A percentile compares a stretch with the other conserved stretches of the same genome.
phyloP scores from a whole-genome alignment of 805 yeast genomes.

The Ogataea trehalophila region DNA sequence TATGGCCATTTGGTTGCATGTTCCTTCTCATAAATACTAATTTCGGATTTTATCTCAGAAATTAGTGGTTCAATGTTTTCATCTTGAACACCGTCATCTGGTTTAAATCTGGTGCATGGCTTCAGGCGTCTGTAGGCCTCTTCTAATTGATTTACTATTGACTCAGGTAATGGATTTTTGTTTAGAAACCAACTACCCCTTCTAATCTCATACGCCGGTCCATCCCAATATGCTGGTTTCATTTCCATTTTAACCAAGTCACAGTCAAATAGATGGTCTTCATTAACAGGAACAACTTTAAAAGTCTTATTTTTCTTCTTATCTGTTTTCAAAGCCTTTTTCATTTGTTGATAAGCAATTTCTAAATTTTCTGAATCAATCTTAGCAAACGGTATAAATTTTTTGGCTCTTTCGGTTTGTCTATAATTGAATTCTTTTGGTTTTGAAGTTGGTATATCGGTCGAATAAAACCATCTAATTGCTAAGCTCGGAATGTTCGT shows the following conservation, averaged over 20 bases:
- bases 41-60: constrained; percentile 20
- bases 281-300: constrained; percentile 57
- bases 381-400: constrained; percentile 63
- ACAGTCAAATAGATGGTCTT: constrained; percentile 75
- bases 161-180: constrained; percentile 48
- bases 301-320: not conserved
- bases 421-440: constrained; percentile 56
- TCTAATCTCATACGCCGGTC: constrained; percentile 77
- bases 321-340: not conserved
- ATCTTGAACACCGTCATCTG: not conserved
- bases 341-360: constrained; percentile 31
- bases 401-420: constrained; percentile 45
- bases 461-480: constrained; percentile 74
- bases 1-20: constrained; percentile 27
- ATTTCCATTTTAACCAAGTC: constrained; percentile 51
- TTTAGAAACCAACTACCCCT: constrained; percentile 81
- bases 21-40: constrained; percentile 27
- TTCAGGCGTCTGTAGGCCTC: constrained; percentile 37
- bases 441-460: constrained; percentile 67
- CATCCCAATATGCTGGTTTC: constrained; percentile 80
- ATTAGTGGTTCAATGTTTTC: constrained; percentile 7
- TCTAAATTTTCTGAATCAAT: constrained; percentile 65
- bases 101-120: constrained; percentile 10
- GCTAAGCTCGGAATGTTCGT: constrained; percentile 2
- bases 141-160: constrained; percentile 57